phyloP scores from a whole-genome alignment of 176 grass and related monocot species.

The Rhynchospora tenuis region DNA sequence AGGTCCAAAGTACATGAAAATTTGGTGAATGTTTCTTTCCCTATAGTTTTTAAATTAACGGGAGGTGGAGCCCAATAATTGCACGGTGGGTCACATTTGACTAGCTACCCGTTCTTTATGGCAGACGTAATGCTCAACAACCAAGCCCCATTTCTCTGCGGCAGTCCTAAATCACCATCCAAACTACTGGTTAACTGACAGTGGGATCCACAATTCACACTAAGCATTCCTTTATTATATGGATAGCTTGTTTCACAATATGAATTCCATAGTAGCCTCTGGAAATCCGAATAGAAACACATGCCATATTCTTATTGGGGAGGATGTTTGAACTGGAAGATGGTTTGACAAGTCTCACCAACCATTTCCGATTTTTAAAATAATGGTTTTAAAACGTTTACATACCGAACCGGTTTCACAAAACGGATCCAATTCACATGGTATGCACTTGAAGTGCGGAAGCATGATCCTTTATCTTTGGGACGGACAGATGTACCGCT shows the following conservation, averaged over 20 bases:
- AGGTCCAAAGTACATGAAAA: background rate
- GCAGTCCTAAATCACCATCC: background rate
- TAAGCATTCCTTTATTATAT: background rate
- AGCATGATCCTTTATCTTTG: background rate
- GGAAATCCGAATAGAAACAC: background rate
- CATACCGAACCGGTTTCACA: background rate
- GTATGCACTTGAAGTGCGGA: background rate
- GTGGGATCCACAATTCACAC: background rate
- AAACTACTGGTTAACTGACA: background rate
- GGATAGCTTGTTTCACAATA: background rate
- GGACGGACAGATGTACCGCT: too few species aligned
- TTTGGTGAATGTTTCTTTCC: background rate
- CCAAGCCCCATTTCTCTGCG: background rate
- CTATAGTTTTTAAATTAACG: background rate
- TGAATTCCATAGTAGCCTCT: background rate
- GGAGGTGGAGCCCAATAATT: background rate
- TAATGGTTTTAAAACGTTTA: too few species aligned
- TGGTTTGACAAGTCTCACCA: conserved; percentile 6
- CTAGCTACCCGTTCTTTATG: background rate
- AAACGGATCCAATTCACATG: background rate
- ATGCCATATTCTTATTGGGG: background rate
- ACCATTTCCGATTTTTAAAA: background rate
- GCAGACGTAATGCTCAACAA: conserved; percentile 1
- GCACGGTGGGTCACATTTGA: background rate
- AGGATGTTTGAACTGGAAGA: background rate